Conservation (phyloP, 306 rosid genomes). For the Vigna hirtella region DNA sequence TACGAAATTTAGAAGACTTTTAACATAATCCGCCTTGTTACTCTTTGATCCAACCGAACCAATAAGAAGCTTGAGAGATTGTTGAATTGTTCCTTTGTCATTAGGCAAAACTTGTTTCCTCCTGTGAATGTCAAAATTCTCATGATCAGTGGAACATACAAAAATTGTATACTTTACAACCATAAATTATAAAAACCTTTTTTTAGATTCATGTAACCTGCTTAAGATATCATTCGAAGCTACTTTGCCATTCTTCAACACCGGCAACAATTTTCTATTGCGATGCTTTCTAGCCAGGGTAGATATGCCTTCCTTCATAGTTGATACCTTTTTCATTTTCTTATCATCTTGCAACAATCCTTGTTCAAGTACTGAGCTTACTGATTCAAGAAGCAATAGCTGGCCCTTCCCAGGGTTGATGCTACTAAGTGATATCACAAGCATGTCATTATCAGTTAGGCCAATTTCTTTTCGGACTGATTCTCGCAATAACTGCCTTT, state of each 20-base stretch:
- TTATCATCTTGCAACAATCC: conserved; percentile 48
- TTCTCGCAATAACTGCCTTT: conserved; percentile 71
- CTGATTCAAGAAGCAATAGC: conserved; percentile 86
- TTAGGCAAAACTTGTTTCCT: conserved; percentile 53
- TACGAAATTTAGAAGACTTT: conserved; percentile 68
- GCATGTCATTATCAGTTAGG: conserved; percentile 78
- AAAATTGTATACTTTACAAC: conserved; percentile 43
- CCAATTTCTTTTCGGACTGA: conserved; percentile 88
- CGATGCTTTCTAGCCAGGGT: conserved; percentile 59
- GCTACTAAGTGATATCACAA: conserved; percentile 90
- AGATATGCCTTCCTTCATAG: conserved; percentile 52
- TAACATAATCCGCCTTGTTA: conserved; percentile 87
- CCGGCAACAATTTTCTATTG: conserved; percentile 63
- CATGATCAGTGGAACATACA: conserved; percentile 49
- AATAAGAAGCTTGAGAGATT: conserved; percentile 71
- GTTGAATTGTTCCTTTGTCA: conserved; percentile 48
- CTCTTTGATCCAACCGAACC: conserved; percentile 99
- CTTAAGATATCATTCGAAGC: conserved; percentile 46
- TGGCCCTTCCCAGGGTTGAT: conserved; percentile 98
- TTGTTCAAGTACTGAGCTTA: conserved; percentile 58
- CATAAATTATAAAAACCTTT: conserved; percentile 14
- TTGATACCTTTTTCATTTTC: conserved; percentile 48
- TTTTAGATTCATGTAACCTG: conserved; percentile 49
- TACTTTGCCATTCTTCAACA: conserved; percentile 49
- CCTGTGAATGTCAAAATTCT: conserved; percentile 42